Conservation (phyloP, 192 early-diverging fungal genomes). For the Phycomyces nitens region DNA sequence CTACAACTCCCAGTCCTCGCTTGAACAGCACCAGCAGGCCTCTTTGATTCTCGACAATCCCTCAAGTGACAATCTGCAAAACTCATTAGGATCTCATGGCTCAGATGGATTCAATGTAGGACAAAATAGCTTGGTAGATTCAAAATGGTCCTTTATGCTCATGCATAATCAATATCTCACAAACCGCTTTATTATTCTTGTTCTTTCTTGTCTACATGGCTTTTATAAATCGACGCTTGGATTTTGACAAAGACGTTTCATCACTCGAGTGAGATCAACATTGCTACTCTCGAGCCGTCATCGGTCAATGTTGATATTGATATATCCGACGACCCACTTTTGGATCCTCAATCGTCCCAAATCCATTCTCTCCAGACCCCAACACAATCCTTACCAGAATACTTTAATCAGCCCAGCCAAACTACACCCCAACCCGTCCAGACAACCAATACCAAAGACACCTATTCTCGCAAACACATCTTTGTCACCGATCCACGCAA, state of each 20-base stretch:
- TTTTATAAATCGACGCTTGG: no score
- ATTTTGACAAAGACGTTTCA: no score
- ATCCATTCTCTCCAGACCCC: not conserved
- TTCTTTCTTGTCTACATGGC: no score
- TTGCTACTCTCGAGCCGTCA: conserved; percentile 6
- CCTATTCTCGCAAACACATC: conserved; percentile 31
- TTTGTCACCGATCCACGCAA: conserved; percentile 81
- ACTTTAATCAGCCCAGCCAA: not conserved
- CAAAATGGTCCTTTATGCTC: no score
- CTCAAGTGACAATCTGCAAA: not conserved
- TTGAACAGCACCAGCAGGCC: not conserved
- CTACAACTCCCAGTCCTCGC: not conserved
- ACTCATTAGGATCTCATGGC: no score
- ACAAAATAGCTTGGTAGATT: no score
- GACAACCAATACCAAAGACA: not conserved
- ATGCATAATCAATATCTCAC: no score
- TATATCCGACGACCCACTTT: conserved; percentile 12
- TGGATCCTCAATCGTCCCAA: not conserved
- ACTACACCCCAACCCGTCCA: not conserved
- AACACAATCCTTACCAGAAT: not conserved
- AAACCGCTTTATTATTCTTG: no score
- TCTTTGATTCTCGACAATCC: not conserved
- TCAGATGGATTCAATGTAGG: no score
- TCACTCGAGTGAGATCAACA: not conserved
- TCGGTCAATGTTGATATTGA: conserved; percentile 17